phyloP scores from a whole-genome alignment of 108 stramenopile species.

The Fragilariopsis cylindrus region DNA sequence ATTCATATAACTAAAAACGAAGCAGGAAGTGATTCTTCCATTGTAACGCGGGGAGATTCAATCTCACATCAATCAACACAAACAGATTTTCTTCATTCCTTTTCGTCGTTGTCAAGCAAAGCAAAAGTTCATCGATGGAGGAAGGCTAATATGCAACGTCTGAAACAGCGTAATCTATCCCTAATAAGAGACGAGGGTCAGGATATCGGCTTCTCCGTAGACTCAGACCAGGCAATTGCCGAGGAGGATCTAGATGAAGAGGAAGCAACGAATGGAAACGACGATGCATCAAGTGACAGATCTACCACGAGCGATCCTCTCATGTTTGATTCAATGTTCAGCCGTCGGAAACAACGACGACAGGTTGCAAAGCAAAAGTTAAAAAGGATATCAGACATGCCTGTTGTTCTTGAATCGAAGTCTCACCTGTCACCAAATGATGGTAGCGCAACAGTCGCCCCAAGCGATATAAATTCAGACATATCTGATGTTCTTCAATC shows the following conservation, averaged over 20 bases:
- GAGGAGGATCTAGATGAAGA: background rate
- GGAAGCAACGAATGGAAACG: background rate
- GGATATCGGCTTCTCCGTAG: background rate
- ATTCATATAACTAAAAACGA: background rate
- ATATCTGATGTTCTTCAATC: background rate
- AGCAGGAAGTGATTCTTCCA: constrained; percentile 6
- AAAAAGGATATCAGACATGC: background rate
- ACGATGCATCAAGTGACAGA: no score
- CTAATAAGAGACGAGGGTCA: background rate
- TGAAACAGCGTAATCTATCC: background rate
- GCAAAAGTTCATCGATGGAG: constrained; percentile 10
- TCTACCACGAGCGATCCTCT: background rate
- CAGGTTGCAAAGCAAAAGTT: constrained; percentile 9
- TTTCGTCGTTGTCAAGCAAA: background rate
- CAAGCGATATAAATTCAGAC: background rate
- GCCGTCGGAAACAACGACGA: constrained; percentile 5
- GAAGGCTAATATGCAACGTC: constrained; percentile 10
- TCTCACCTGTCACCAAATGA: background rate
- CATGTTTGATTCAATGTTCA: constrained; percentile 11
- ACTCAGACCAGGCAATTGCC: constrained; percentile 12
- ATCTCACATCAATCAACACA: background rate
- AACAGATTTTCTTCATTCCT: background rate
- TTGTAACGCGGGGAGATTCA: constrained; percentile 1
- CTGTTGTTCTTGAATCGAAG: background rate
- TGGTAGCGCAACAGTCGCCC: background rate